These are phyloP conservation scores for Candida pini DNA, from an alignment of 805 yeast species.

Conservation along the genomic window DNA sequence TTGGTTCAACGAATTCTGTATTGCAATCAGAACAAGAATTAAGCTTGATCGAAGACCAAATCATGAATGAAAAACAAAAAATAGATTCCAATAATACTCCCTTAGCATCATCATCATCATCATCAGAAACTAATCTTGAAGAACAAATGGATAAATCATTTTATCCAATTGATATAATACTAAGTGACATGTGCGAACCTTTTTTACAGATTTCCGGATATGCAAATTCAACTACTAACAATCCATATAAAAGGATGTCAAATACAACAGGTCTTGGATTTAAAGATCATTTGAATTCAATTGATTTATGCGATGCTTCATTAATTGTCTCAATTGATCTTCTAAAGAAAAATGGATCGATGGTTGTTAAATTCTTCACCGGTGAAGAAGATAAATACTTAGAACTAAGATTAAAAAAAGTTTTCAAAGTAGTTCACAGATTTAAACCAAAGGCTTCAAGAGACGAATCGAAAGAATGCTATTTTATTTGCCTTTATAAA, in stretches of 20 bases:
- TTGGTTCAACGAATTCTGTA: conserved; percentile 2
- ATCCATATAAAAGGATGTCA: conserved; percentile 84
- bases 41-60: conserved; percentile 5
- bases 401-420: conserved; percentile 50
- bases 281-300: conserved; percentile 77
- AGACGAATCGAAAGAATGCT: conserved; percentile 74
- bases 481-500: conserved; percentile 59
- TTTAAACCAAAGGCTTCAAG: conserved; percentile 82
- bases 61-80: conserved; percentile 1
- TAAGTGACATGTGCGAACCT: conserved; percentile 82
- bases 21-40: conserved; percentile 15
- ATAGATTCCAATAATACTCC: not conserved
- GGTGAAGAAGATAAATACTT: conserved; percentile 72
- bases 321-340: conserved; percentile 66
- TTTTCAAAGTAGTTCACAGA: conserved; percentile 58
- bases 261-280: conserved; percentile 81
- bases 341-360: conserved; percentile 63
- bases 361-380: conserved; percentile 79
- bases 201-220: conserved; percentile 45
- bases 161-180: conserved; percentile 59
- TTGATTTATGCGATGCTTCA: conserved; percentile 93
- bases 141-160: too few relatives aligned
- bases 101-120: not conserved
- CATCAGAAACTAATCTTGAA: too few relatives aligned
- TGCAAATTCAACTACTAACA: conserved; percentile 65